phyloP scores from a whole-genome alignment of 345 rosid genomes.

The Viola odorata region DNA sequence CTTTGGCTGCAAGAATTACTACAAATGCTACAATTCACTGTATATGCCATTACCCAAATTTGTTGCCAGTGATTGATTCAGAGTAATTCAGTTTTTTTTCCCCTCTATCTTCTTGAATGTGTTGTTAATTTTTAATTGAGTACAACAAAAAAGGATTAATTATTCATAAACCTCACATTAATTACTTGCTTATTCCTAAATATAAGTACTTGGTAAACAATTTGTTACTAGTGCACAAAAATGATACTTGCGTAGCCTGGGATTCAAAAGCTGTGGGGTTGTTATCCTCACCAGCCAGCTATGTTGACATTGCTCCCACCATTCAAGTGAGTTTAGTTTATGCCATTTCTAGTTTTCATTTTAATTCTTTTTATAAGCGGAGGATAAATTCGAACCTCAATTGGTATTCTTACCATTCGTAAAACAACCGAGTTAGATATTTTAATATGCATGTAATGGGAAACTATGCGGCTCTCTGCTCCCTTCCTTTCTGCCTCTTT shows the following conservation, averaged over 20 bases:
- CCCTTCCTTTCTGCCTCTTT: too few relatives aligned
- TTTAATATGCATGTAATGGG: too few relatives aligned
- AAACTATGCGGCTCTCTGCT: too few relatives aligned
- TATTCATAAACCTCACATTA: not conserved
- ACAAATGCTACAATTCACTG: not conserved
- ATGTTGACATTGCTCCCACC: constrained; percentile 44
- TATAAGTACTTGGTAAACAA: too few relatives aligned
- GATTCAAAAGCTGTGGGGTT: constrained; percentile 30
- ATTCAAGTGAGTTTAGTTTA: not conserved
- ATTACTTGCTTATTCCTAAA: not conserved
- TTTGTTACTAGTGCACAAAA: not conserved
- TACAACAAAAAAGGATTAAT: not conserved
- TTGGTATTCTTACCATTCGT: too few relatives aligned
- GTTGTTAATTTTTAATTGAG: not conserved
- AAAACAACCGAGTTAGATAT: too few relatives aligned
- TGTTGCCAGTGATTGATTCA: not conserved
- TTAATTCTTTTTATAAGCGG: too few relatives aligned
- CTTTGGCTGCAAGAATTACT: constrained; percentile 21
- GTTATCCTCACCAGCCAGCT: constrained; percentile 52
- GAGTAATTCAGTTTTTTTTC: too few relatives aligned
- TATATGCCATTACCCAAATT: not conserved
- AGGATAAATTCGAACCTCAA: too few relatives aligned
- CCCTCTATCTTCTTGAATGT: too few relatives aligned
- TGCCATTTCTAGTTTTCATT: too few relatives aligned
- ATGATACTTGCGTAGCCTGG: not conserved